These are phyloP conservation scores for Vanderwaltozyma tropicalis DNA, from an alignment of 805 yeast genomes.

Conservation along the genomic window DNA sequence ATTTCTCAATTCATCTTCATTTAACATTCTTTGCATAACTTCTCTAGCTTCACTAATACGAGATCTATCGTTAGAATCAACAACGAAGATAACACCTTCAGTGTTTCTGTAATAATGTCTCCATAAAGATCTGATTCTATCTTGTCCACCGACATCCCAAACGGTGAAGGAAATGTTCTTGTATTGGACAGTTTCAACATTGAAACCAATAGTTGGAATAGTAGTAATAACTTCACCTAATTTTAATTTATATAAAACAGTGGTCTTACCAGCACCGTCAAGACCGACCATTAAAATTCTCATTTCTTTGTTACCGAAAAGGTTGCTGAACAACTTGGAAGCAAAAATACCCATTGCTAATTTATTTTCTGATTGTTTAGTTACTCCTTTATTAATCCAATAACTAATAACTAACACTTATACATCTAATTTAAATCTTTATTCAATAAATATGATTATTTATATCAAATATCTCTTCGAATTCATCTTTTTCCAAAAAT, in stretches of 20 bases:
- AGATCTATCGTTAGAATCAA: constrained; percentile 95
- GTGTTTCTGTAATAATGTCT: constrained; percentile 98
- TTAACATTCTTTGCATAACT: constrained; percentile 95
- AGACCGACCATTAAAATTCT: constrained; percentile 96
- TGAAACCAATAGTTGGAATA: constrained; percentile 94
- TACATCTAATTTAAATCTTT: too few species aligned
- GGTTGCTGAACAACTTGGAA: constrained; percentile 89
- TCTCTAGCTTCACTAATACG: constrained; percentile 97
- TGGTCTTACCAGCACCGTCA: constrained; percentile 98
- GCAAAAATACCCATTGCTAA: constrained; percentile 82
- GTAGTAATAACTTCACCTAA: constrained; percentile 94
- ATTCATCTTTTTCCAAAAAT: too few species aligned
- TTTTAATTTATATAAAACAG: constrained; percentile 88
- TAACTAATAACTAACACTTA: too few species aligned
- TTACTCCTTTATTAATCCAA: too few species aligned
- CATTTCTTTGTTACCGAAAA: constrained; percentile 96
- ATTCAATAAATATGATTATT: too few species aligned
- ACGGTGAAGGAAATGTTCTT: constrained; percentile 94
- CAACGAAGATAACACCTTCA: constrained; percentile 95
- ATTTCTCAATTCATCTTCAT: constrained; percentile 96
- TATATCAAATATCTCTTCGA: too few species aligned
- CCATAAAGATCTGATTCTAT: constrained; percentile 97
- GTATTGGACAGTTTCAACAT: constrained; percentile 95
- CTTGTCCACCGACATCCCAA: constrained; percentile 99
- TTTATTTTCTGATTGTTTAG: too few species aligned